These are phyloP conservation scores for Cruciata laevipes DNA, from an alignment of 257 asterid genomes.

Conservation along the genomic window DNA sequence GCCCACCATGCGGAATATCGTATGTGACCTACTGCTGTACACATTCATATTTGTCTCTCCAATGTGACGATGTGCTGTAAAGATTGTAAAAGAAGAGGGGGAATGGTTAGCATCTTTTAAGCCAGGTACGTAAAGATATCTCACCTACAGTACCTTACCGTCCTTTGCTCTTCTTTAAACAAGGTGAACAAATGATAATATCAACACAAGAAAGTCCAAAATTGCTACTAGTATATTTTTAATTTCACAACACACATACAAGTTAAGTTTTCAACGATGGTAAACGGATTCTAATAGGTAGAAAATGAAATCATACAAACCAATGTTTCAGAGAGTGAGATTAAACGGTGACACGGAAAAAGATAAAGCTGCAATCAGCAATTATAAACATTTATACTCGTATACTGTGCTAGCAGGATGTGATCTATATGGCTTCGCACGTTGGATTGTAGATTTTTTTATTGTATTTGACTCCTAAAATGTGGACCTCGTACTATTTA, in stretches of 20 bases:
- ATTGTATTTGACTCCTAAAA: background rate
- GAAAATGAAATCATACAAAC: background rate
- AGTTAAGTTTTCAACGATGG: background rate
- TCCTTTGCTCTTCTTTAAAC: constrained; percentile 1
- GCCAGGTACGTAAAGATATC: background rate
- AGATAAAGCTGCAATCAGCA: background rate
- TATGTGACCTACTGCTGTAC: constrained; percentile 92
- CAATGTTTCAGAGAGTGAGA: background rate
- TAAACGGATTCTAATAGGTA: background rate
- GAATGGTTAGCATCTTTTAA: constrained; percentile 5
- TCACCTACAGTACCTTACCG: background rate
- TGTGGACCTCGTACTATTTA: background rate
- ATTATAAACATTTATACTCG: background rate
- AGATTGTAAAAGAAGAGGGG: constrained; percentile 8
- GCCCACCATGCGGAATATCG: constrained; percentile 94
- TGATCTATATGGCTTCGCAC: background rate
- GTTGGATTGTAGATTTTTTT: background rate
- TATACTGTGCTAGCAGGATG: background rate
- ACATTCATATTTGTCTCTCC: constrained; percentile 98
- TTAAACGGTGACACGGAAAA: background rate
- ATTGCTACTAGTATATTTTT: background rate
- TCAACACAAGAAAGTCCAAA: constrained; percentile 2
- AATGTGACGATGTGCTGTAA: constrained; percentile 88
- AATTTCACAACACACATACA: background rate
- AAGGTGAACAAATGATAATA: background rate